These are phyloP conservation scores for Catunica adiposa DNA, from an alignment of 2,329 filamentous ascomycete genomes.

Conservation along the genomic window DNA sequence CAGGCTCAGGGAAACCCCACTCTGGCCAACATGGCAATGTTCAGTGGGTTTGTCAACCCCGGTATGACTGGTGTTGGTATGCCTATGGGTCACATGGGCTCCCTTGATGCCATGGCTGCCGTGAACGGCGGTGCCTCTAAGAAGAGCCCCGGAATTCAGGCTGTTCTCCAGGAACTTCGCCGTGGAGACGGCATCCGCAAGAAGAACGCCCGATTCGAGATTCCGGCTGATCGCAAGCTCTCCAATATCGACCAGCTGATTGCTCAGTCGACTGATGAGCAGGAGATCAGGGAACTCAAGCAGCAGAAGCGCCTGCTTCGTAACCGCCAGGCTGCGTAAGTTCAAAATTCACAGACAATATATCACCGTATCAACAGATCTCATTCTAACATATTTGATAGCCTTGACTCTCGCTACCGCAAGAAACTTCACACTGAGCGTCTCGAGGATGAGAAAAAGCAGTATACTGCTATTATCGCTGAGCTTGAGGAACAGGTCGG, in stretches of 20 bases:
- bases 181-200: slow-evolving; percentile 85
- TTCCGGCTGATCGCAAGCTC: slow-evolving; percentile 82
- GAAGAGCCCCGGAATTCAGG: slow-evolving; percentile 26
- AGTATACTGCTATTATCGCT: slow-evolving; percentile 59
- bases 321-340: slow-evolving; percentile 93
- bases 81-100: slow-evolving; percentile 2
- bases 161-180: slow-evolving; percentile 40
- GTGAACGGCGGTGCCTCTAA: slow-evolving; percentile 22
- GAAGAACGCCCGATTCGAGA: slow-evolving; percentile 97
- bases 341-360: slow-evolving; percentile 21
- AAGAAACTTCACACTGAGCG: slow-evolving; percentile 98
- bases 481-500: slow-evolving; percentile 64
- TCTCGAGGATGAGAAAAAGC: slow-evolving; percentile 92
- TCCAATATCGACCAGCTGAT: slow-evolving; percentile 92
- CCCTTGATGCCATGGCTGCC: slow-evolving; percentile 29
- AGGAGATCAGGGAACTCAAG: slow-evolving; percentile 95
- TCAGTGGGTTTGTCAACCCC: slow-evolving; percentile 26
- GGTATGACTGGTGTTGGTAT: background rate
- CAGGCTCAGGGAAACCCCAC: slow-evolving; percentile 29
- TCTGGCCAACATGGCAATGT: slow-evolving; percentile 38
- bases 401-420: slow-evolving; percentile 86
- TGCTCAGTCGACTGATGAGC: slow-evolving; percentile 69
- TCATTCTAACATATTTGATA: slow-evolving; percentile 24
- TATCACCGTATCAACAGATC: background rate
- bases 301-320: slow-evolving; percentile 89